A percentile compares a stretch with the other conserved stretches of the same genome.
phyloP scores from a whole-genome alignment of 768 basidiomycete species.

The Tricholoma furcatifolium region DNA sequence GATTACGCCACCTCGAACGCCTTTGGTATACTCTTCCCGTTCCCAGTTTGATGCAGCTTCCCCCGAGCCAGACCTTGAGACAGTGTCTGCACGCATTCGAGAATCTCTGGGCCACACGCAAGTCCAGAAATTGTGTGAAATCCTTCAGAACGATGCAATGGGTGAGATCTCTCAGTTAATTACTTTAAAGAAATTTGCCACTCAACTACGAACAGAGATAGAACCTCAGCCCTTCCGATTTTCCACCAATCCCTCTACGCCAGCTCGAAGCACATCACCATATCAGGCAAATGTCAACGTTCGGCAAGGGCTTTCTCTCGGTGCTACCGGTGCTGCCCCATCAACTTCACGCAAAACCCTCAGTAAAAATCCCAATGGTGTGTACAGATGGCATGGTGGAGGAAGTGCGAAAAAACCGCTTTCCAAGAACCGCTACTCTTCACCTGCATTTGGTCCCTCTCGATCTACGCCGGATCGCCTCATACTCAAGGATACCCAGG shows the following conservation, averaged over 20 bases:
- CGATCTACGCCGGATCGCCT: conserved; percentile 40
- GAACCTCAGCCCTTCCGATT: conserved; percentile 63
- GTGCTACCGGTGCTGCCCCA: conserved; percentile 14
- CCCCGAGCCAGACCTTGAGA: conserved; percentile 44
- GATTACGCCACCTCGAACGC: neutral
- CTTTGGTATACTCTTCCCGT: neutral
- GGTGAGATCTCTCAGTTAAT: conserved; percentile 28
- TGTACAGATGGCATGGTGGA: conserved; percentile 72
- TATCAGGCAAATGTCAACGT: conserved; percentile 18
- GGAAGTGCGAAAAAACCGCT: conserved; percentile 60
- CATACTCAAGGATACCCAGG: conserved; percentile 32
- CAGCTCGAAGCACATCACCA: conserved; percentile 37
- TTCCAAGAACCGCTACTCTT: conserved; percentile 64
- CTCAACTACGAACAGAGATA: conserved; percentile 22
- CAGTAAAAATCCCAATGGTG: conserved; percentile 71
- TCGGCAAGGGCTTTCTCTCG: conserved; percentile 20
- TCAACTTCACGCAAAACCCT: conserved; percentile 51
- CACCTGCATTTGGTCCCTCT: conserved; percentile 68
- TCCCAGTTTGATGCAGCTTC: conserved; percentile 21
- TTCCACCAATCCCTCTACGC: conserved; percentile 43
- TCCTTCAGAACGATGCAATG: conserved; percentile 51
- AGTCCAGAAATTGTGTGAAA: conserved; percentile 12
- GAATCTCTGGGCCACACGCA: conserved; percentile 8
- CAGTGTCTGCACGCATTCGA: conserved; percentile 16
- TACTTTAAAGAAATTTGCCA: neutral